phyloP scores from a whole-genome alignment of 495 filamentous ascomycete species.

The Aspergillus indologenus region DNA sequence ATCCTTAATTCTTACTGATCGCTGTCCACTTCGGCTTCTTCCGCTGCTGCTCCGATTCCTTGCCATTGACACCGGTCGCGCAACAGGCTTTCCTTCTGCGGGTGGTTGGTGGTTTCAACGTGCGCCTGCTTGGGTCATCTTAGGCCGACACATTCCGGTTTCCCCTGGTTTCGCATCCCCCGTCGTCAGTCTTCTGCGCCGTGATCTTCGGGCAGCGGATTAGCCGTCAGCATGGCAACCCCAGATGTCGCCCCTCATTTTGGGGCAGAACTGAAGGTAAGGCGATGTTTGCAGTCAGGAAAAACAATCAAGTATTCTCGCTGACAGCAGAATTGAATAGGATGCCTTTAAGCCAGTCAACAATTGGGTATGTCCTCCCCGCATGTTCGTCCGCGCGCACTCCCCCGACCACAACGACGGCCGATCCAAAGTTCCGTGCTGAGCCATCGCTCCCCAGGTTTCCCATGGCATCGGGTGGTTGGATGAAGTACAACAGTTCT shows the following conservation, averaged over 20 bases:
- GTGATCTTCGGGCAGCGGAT: constrained; percentile 10
- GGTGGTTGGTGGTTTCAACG: not conserved
- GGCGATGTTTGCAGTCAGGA: not conserved
- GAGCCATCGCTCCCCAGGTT: constrained; percentile 49
- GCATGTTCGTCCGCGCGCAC: constrained; percentile 19
- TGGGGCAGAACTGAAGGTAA: constrained; percentile 87
- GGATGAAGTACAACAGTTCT: constrained; percentile 95
- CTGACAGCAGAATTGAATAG: constrained; percentile 38
- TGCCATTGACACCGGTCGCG: not conserved
- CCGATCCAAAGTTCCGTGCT: constrained; percentile 25
- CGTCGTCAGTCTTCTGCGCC: constrained; percentile 13
- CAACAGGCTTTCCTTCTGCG: not conserved
- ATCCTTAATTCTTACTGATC: not conserved
- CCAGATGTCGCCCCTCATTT: constrained; percentile 73
- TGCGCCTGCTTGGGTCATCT: not conserved
- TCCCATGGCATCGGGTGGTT: constrained; percentile 87
- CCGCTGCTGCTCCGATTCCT: not conserved
- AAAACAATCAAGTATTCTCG: not conserved
- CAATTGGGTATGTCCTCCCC: constrained; percentile 63
- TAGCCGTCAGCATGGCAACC: constrained; percentile 61
- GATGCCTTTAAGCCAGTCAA: constrained; percentile 95
- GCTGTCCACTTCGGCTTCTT: not conserved
- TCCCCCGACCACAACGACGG: constrained; percentile 9
- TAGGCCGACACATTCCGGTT: constrained; percentile 1
- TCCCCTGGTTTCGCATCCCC: not conserved